Percentiles rank a stretch among this genome's conserved stretches.
Conservation (phyloP, 345 rosid species). For the Mallotus nudiflorus region DNA sequence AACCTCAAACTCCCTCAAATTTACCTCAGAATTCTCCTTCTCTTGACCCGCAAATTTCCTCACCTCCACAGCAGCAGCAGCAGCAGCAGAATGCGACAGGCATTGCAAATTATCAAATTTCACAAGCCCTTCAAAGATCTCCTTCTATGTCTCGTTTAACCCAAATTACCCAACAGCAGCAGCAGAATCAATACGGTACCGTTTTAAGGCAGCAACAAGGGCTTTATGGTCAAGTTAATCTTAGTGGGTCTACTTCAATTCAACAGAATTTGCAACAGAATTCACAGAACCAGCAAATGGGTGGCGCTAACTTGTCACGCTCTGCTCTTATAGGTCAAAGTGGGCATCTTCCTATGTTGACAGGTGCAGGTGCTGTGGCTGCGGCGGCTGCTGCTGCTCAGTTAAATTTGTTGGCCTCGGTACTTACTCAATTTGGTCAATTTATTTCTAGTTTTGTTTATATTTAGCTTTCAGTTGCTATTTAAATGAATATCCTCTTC, state of each 20-base stretch:
- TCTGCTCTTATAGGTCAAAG: slow-evolving; percentile 63
- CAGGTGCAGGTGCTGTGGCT: slow-evolving; percentile 31
- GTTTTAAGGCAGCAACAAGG: slow-evolving; percentile 64
- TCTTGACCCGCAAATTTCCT: slow-evolving; percentile 13
- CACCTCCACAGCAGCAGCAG: slow-evolving; percentile 15
- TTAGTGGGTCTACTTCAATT: slow-evolving; percentile 62
- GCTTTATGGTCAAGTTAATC: slow-evolving; percentile 57
- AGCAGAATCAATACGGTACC: slow-evolving; percentile 40
- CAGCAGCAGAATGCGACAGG: slow-evolving; percentile 47
- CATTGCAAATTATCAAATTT: slow-evolving; percentile 63
- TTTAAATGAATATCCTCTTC: too few species aligned
- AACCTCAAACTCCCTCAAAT: slow-evolving; percentile 20
- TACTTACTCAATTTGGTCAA: slow-evolving; percentile 33
- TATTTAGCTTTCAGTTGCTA: not conserved
- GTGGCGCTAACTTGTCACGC: too few species aligned
- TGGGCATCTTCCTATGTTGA: slow-evolving; percentile 72
- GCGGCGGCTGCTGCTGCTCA: slow-evolving; percentile 60
- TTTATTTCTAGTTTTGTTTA: too few species aligned
- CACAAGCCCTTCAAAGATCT: slow-evolving; percentile 64
- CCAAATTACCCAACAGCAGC: slow-evolving; percentile 54
- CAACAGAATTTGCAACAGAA: slow-evolving; percentile 50
- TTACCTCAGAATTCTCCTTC: slow-evolving; percentile 10
- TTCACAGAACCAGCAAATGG: too few species aligned
- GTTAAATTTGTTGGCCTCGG: slow-evolving; percentile 77
- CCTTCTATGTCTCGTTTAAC: slow-evolving; percentile 67